These are phyloP conservation scores for Dothideomycetes sp. DNA, from an alignment of 2,329 filamentous ascomycete genomes.

Conservation along the genomic window DNA sequence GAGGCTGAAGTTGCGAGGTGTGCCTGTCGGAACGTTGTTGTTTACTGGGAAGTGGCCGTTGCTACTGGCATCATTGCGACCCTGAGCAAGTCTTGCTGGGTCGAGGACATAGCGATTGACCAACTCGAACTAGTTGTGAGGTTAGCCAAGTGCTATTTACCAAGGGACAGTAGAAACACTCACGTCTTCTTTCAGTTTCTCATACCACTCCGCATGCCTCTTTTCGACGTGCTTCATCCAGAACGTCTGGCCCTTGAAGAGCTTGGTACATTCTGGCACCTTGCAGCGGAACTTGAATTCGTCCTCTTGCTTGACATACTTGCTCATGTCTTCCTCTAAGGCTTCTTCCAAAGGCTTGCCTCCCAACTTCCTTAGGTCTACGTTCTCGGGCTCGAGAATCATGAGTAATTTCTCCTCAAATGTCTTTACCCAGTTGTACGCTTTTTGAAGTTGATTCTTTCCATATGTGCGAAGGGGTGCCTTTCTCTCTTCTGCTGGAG, in stretches of 20 bases:
- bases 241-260: slow-evolving; percentile 95
- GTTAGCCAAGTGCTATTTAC: slow-evolving; percentile 1
- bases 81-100: slow-evolving; percentile 87
- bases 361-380: slow-evolving; percentile 82
- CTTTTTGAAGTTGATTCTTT: slow-evolving; percentile 74
- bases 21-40: slow-evolving; percentile 58
- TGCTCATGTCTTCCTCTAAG: slow-evolving; percentile 72
- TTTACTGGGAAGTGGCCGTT: slow-evolving; percentile 88
- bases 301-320: slow-evolving; percentile 93
- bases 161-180: slow-evolving; percentile 28
- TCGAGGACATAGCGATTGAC: slow-evolving; percentile 94
- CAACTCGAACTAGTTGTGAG: slow-evolving; percentile 60
- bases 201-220: slow-evolving; percentile 80
- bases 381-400: slow-evolving; percentile 79
- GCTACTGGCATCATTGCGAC: slow-evolving; percentile 84
- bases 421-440: slow-evolving; percentile 97
- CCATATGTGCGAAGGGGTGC: slow-evolving; percentile 43
- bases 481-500: slow-evolving; percentile 63
- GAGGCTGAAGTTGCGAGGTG: slow-evolving; percentile 84
- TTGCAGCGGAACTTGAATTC: slow-evolving; percentile 96
- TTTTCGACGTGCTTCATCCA: slow-evolving; percentile 99
- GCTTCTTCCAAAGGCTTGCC: slow-evolving; percentile 81
- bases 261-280: slow-evolving; percentile 87
- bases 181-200: slow-evolving; percentile 74
- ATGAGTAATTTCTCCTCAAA: slow-evolving; percentile 96